Base-by-base conservation (phyloP, 2,329 filamentous ascomycete genomes). In the Lachnellula arida region DNA sequence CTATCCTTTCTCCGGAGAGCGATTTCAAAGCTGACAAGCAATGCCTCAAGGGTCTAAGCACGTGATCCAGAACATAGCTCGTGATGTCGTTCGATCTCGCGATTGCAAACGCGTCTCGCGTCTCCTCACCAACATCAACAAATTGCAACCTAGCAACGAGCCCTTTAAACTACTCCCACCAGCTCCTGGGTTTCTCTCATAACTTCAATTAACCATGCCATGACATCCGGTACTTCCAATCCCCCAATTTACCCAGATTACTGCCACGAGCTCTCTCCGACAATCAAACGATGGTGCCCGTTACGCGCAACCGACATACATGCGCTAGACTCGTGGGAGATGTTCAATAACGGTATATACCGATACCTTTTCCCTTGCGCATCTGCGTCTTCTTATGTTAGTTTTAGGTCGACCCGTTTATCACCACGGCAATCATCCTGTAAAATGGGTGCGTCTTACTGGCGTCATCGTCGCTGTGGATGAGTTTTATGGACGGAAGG, bases 401-500 rank as follows among this genome's bases (percentile, higher is more conserved):
- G 25, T n/a, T 37, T 53, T 75, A 79, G 77, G 77, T 49, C 79
- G 82, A 65, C 74, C 79, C 60, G 75, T 86, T 35, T 86, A 78
- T 68, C 91, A 91, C 71, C 78, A 85, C 73, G 72, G 78, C 49
- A 92, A 91, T 70, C 84, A 92, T 62, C 89, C 89, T 0, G 83
- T 93, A 63, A 83, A 84, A 78, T 92, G 86, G 81, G 81, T 89
- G 52, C 84, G 86, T 59, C 71, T 92, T 34, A 79, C 84, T 7
- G 89, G 89, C 32, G 71, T 91, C 8, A 78, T 93, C 22, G 84
- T 91, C 54, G 81, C 80, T 12, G 72, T 84, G 37, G 78, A 83
- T 60, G 76, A 83, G 22, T 79, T 75, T 54, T 60, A 65, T 37
- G 71, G 71, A 37, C 74, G 74, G 37, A 75, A 73, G 46, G 71